Conservation (phyloP, 2,329 filamentous ascomycete genomes). For the Cordyceps cateniannulata region DNA sequence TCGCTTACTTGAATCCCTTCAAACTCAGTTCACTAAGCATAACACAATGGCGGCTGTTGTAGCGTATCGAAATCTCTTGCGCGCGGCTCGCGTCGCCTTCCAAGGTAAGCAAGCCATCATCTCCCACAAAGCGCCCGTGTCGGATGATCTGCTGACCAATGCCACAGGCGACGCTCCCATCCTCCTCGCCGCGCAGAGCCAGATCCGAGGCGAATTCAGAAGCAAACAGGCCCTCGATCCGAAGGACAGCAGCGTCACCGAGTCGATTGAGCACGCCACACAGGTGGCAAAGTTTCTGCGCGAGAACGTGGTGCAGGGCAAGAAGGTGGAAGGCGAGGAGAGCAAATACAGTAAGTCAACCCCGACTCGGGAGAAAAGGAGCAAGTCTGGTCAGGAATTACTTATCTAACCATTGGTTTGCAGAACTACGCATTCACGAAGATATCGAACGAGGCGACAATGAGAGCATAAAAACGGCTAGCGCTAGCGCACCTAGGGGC, state of each 20-base stretch:
- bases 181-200: constrained; percentile 61
- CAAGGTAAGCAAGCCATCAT: constrained; percentile 48
- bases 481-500: constrained; percentile 23
- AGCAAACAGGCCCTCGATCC: constrained; percentile 54
- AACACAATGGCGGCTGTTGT: constrained; percentile 57
- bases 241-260: constrained; percentile 50
- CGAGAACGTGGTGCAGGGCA: constrained; percentile 86
- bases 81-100: constrained; percentile 77
- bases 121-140: not conserved
- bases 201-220: constrained; percentile 71
- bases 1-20: not conserved
- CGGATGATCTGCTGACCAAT: not conserved
- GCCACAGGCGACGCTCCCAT: constrained; percentile 60
- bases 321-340: constrained; percentile 32
- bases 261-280: constrained; percentile 70
- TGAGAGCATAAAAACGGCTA: constrained; percentile 70
- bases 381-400: not conserved
- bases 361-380: not conserved
- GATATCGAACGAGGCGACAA: constrained; percentile 91
- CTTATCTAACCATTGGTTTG: not conserved
- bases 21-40: not conserved
- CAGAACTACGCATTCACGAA: constrained; percentile 83
- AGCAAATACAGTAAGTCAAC: constrained; percentile 51
- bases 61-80: constrained; percentile 76
- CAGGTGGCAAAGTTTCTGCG: constrained; percentile 74